phyloP scores from a whole-genome alignment of 2,329 filamentous ascomycete genomes.

The Clarireedia homoeocarpa region DNA sequence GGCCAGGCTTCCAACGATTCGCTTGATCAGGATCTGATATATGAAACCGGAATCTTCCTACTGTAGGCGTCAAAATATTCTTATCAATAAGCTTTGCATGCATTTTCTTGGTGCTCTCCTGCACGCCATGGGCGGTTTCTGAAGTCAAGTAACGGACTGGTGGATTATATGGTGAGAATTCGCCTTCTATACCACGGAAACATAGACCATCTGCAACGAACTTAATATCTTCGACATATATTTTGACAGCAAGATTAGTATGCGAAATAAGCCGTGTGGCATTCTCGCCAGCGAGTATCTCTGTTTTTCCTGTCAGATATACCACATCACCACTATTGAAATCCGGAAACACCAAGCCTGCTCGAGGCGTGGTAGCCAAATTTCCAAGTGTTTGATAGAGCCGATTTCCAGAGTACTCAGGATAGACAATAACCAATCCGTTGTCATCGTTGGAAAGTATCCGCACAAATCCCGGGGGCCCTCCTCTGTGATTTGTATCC shows the following conservation, averaged over 20 bases:
- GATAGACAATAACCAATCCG: constrained; percentile 52
- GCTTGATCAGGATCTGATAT: constrained; percentile 32
- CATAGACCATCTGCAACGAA: constrained; percentile 59
- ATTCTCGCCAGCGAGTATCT: constrained; percentile 56
- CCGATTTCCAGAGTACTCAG: constrained; percentile 76
- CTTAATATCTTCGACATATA: constrained; percentile 52
- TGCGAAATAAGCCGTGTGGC: constrained; percentile 57
- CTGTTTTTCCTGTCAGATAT: constrained; percentile 60
- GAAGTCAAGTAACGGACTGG: constrained; percentile 54
- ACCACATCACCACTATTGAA: constrained; percentile 66
- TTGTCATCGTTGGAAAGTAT: constrained; percentile 49
- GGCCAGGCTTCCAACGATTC: constrained; percentile 55
- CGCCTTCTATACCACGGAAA: constrained; percentile 53
- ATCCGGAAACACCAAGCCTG: constrained; percentile 67
- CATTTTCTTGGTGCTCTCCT: constrained; percentile 12
- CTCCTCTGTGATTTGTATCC: constrained; percentile 80
- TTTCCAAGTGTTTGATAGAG: constrained; percentile 82
- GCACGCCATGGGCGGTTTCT: constrained; percentile 38
- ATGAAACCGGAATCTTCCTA: constrained; percentile 57
- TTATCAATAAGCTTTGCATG: constrained; percentile 50
- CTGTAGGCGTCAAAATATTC: constrained; percentile 53
- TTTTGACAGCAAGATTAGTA: constrained; percentile 64
- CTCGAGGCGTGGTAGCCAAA: constrained; percentile 54
- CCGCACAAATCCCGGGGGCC: constrained; percentile 64
- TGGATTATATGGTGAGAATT: constrained; percentile 73